Evolutionary conservation across 805 yeast genomes (phyloP).

Genomic region (Metschnikowia cerradonensis): DNA sequence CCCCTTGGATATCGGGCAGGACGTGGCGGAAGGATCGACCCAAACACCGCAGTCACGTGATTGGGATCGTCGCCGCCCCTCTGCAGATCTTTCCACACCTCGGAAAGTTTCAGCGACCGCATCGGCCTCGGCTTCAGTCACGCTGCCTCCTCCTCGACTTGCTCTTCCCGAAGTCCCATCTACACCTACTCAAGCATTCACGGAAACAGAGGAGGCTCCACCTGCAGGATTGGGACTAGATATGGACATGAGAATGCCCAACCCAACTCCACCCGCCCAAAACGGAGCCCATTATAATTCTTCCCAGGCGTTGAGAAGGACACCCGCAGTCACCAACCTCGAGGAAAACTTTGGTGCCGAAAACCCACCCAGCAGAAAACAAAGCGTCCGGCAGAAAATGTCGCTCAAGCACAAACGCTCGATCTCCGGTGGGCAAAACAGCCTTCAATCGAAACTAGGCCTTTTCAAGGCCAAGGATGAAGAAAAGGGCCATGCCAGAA

Average conservation of each 20-base stretch:
- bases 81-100: too few relatives aligned
- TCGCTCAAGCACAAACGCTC: conserved; percentile 40
- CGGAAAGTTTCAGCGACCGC: too few relatives aligned
- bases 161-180: conserved; percentile 29
- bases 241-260: neutral
- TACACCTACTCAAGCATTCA: conserved; percentile 19
- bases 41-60: neutral
- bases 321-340: conserved; percentile 29
- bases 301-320: neutral
- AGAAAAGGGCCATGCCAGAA: conserved; percentile 33
- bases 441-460: conserved; percentile 27
- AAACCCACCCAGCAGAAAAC: conserved; percentile 23
- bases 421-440: conserved; percentile 32
- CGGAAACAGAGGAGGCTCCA: neutral
- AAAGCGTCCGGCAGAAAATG: conserved; percentile 28
- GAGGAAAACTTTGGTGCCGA: conserved; percentile 21
- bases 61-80: neutral
- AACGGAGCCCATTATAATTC: neutral
- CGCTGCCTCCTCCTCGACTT: conserved; percentile 39
- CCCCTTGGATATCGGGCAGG: neutral
- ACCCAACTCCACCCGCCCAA: neutral
- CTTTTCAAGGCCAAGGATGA: conserved; percentile 30
- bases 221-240: conserved; percentile 1
- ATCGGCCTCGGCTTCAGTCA: conserved; percentile 4
- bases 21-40: neutral